Base-by-base conservation (phyloP, 768 basidiomycete species). In the Suillus subluteus region DNA sequence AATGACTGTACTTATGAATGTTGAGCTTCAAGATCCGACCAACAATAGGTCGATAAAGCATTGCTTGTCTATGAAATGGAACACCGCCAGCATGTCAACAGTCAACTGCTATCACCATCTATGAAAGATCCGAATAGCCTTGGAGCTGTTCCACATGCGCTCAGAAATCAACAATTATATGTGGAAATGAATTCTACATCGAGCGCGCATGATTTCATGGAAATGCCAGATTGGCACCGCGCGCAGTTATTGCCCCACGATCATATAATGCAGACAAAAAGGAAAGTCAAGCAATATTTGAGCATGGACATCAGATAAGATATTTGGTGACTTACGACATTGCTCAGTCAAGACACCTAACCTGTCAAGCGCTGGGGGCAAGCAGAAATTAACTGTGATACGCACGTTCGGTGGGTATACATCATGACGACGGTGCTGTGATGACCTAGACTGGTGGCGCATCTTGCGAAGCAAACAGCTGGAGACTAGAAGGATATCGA, bases 51-150 rank as follows among this genome's bases (percentile, higher is more conserved):
- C 23, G 40, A 37, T 18, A 41, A 59, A 59, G 40, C 38, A 40
- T 8, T 9, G 23, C 18, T 4, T 5, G 35, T 40, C 16, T 7
- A 41, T 26, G 16, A 30, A 59, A 41, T 41, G 40, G 18, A 61
- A 26, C 43, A 61, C 18, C 55, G 3, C 55, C 35, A 7, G 21
- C 35, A 37, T 12, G 21, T n/a, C 23, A 55, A 3, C 9, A 21
- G 32, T n/a, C 23, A 55, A 3, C 9, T 35, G 32, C 50, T 52
- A 52, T 56, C 18, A 35, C 12, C 26, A 61, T 43, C 59, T 43
- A 61, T 61, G 59, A 61, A 59, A 41, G 59, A 44, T 30, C 59
- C 59, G 59, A 43, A 12, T 43, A 43, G 26, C 59, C 26, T 30
- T 61, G 41, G 26, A 43, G 59, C 59, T 59, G 26, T 30, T 61